Percentiles rank a stretch among this genome's conserved stretches.
These are phyloP conservation scores for Eragrostis nindensis DNA, from an alignment of 176 grass and related monocot species.

Conservation along the genomic window DNA sequence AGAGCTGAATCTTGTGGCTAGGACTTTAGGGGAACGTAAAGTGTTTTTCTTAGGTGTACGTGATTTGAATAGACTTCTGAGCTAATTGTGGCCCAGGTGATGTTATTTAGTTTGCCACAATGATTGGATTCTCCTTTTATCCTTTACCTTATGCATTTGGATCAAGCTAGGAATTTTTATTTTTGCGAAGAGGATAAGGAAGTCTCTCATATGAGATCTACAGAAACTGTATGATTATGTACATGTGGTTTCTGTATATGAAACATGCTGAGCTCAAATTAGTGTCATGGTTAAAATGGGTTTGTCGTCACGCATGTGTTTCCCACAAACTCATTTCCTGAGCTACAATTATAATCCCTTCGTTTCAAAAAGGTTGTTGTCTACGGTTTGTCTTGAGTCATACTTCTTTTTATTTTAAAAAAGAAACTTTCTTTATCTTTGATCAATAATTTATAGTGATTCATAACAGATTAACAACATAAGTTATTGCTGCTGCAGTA, in stretches of 20 bases:
- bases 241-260: background rate
- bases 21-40: background rate
- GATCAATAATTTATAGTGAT: too few relatives aligned
- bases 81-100: slow-evolving; percentile 8
- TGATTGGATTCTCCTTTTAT: background rate
- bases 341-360: too few relatives aligned
- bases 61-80: background rate
- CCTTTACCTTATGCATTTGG: background rate
- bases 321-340: too few relatives aligned
- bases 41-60: background rate
- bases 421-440: background rate
- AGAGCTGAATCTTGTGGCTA: slow-evolving; percentile 15
- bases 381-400: too few relatives aligned
- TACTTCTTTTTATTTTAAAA: too few relatives aligned
- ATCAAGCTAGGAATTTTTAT: background rate
- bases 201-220: background rate
- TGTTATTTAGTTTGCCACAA: background rate
- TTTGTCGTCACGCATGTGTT: background rate
- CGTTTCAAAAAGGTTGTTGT: too few relatives aligned
- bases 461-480: too few relatives aligned
- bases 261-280: too few relatives aligned
- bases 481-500: background rate
- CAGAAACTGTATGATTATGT: background rate
- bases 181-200: too few relatives aligned
- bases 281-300: background rate